Evolutionary conservation across 106 monocot genomes (phyloP).

Genomic region (Agapanthus africanus): DNA sequence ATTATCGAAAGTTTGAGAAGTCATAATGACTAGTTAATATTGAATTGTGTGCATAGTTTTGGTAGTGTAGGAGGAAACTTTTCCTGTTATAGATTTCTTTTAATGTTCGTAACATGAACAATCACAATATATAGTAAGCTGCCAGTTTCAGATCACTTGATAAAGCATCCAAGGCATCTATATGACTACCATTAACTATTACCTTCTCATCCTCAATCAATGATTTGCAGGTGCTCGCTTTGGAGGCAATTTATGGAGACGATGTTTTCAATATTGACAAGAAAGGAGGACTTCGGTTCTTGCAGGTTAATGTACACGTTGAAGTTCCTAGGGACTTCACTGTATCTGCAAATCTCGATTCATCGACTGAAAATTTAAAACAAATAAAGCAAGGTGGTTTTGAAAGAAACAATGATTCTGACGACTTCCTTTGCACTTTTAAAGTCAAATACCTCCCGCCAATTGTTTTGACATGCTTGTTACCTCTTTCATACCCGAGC

Average conservation of each 20-base stretch:
- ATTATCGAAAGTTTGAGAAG: no score
- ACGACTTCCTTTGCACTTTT: constrained; percentile 51
- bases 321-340: constrained; percentile 36
- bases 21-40: no score
- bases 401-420: neutral
- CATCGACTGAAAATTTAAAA: constrained; percentile 5
- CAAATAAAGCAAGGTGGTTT: neutral
- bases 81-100: no score
- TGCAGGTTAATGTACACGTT: constrained; percentile 3
- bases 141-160: no score
- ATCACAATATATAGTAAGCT: no score
- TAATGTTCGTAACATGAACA: no score
- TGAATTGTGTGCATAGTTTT: no score
- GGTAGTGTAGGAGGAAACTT: no score
- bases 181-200: no score
- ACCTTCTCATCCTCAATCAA: no score
- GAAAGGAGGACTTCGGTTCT: neutral
- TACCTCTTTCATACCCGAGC: constrained; percentile 75
- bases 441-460: constrained; percentile 67
- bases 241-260: constrained; percentile 5
- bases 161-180: no score
- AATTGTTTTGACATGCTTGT: constrained; percentile 50
- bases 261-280: neutral
- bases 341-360: no score
- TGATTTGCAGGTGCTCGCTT: neutral